phyloP scores from a whole-genome alignment of 306 rosid genomes.

The Cucurbita moschata region DNA sequence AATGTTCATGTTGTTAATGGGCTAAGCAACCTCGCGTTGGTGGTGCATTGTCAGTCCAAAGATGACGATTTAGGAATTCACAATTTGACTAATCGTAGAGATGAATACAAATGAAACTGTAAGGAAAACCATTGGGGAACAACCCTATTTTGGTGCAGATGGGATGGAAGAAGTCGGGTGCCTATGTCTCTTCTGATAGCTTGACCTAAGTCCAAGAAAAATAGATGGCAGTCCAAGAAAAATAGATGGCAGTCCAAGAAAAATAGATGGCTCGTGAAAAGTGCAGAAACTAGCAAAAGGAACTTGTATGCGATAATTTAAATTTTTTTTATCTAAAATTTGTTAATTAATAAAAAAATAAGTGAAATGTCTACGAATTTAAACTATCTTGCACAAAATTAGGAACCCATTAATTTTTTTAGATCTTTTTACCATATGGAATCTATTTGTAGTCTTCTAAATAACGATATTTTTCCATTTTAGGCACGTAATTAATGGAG shows the following conservation, averaged over 20 bases:
- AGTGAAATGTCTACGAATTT: no score
- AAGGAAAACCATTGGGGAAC: neutral
- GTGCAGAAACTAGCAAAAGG: neutral
- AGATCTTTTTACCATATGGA: no score
- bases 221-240: no score
- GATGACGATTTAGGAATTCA: neutral
- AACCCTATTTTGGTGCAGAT: slow-evolving; percentile 5
- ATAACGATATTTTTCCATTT: no score
- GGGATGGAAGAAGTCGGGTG: neutral
- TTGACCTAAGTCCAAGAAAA: neutral
- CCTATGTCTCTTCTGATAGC: neutral
- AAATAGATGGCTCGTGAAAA: neutral
- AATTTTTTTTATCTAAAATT: no score
- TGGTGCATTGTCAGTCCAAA: slow-evolving; percentile 2
- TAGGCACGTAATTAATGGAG: no score
- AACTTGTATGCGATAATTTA: neutral
- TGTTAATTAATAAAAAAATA: no score
- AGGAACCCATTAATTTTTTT: no score
- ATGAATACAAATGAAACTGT: neutral
- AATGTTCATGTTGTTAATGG: neutral
- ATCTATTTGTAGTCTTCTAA: no score
- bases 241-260: neutral
- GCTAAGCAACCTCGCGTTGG: neutral
- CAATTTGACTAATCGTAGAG: neutral
- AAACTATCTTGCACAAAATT: no score